Percentiles rank a stretch among this genome's conserved stretches.
These are phyloP conservation scores for Scheffersomyces segobiensis DNA, from an alignment of 1,139 yeast species.

Conservation along the genomic window DNA sequence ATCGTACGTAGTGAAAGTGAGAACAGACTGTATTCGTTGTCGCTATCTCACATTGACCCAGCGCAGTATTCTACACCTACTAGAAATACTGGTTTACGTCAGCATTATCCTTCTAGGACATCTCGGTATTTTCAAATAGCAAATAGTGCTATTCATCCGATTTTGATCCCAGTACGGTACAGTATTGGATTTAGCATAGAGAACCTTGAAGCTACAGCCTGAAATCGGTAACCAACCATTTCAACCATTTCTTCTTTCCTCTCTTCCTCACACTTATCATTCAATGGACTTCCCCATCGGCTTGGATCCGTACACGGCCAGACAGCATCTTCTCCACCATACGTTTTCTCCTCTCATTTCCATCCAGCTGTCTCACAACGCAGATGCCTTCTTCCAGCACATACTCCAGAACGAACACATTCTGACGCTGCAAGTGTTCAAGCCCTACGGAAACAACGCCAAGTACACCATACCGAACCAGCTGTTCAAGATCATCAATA, in stretches of 20 bases:
- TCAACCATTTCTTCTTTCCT: neutral
- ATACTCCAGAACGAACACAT: conserved; percentile 31
- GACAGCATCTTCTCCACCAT: conserved; percentile 48
- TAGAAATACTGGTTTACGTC: neutral
- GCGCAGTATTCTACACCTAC: neutral
- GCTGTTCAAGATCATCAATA: conserved; percentile 40
- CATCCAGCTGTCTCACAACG: conserved; percentile 51
- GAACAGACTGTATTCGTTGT: neutral
- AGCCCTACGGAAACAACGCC: conserved; percentile 52
- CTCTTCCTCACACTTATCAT: neutral
- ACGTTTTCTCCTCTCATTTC: conserved; percentile 62
- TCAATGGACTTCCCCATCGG: conserved; percentile 17
- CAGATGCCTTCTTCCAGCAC: conserved; percentile 47
- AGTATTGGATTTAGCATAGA: no score
- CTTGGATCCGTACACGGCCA: conserved; percentile 41
- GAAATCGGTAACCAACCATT: neutral
- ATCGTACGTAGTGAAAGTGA: neutral
- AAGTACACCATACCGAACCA: conserved; percentile 38
- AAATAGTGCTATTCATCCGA: neutral
- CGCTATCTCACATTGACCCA: neutral
- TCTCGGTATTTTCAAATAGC: neutral
- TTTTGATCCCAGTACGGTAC: neutral
- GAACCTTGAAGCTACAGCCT: neutral
- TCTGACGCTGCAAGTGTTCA: conserved; percentile 35
- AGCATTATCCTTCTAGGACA: neutral